Base-by-base conservation (phyloP, 331 rosid genomes). In the Rosa hybrid region DNA sequence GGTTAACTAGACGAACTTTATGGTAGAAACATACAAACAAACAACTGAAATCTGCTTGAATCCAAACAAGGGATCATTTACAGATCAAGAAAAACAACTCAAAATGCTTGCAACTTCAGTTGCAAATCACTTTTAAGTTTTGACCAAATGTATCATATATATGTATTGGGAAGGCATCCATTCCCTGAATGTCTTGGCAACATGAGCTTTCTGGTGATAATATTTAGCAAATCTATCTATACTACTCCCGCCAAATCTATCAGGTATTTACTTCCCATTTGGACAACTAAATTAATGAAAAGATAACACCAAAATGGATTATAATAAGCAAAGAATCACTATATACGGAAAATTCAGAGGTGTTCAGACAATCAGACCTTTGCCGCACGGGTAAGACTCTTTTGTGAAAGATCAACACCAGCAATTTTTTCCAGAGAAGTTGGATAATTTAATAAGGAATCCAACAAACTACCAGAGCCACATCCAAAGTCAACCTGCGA, bases 401-500 rank as follows among this genome's bases (percentile, higher is more conserved):
- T 95, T 54, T 8, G 86, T 67, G 99, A 95, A 83, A 95, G 86
- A 84, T 95, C 99, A 80, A 95, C 92, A 17, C 99, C 98, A 63
- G 88, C 97, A 81, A 95, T 83, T 90, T 84, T 91, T 86, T 93
- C 94, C 67, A 93, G 83, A 65, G 97, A 82, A 38, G 90, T 91
- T 44, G 78, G 78, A 80, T 93, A 91, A 71, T 91, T 93, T 81
- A 93, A 80, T 77, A 95, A 80, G 60, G 98, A 91, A 78, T 95
- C 99, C 92, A 95, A 88, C 86, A 95, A 91, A 83, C 99, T 93
- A 84, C 99, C 99, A 78, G 99, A 87, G 75, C 99, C 99, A 87
- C 99, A 93, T 81, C 99, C 99, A 79, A 95, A 95, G 87, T 95
- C 99, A 87, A 93, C 89, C 99, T 95, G 91, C 27, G 74, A 77